Percentiles rank a stretch among this genome's conserved stretches.
These are phyloP conservation scores for Canavalia ensiformis DNA, from an alignment of 306 rosid species.

Conservation along the genomic window DNA sequence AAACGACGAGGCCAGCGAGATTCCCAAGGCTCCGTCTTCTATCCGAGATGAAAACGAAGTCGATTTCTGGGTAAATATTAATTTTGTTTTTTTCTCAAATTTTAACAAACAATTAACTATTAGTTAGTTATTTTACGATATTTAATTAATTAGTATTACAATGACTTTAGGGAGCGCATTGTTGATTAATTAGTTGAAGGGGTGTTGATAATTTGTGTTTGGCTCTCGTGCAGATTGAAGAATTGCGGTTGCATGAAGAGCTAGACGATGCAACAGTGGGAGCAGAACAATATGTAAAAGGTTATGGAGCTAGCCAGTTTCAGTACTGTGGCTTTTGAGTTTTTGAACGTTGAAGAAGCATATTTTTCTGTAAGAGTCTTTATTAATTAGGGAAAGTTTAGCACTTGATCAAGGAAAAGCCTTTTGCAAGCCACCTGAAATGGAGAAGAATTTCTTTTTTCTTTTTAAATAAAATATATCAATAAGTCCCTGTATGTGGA, in stretches of 20 bases:
- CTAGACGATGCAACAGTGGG: constrained; percentile 56
- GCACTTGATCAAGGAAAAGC: constrained; percentile 43
- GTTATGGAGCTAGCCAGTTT: constrained; percentile 57
- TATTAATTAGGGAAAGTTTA: neutral
- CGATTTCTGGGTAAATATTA: constrained; percentile 74
- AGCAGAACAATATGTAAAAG: constrained; percentile 55
- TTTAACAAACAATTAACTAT: neutral
- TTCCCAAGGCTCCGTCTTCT: constrained; percentile 68
- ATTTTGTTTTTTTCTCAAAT: neutral
- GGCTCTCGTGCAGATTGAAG: constrained; percentile 60
- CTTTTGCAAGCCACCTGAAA: constrained; percentile 39
- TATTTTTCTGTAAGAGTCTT: constrained; percentile 22
- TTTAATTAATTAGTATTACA: neutral
- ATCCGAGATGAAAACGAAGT: constrained; percentile 75
- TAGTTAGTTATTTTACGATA: neutral
- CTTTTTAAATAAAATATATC: constrained; percentile 5
- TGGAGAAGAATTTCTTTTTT: neutral
- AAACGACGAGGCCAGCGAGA: constrained; percentile 75
- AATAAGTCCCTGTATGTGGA: constrained; percentile 47
- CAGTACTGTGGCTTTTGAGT: constrained; percentile 65
- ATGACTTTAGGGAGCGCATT: neutral
- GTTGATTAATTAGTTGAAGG: neutral
- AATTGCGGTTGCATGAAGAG: constrained; percentile 62
- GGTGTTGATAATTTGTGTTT: neutral
- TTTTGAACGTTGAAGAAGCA: constrained; percentile 24